Evolutionary conservation across 192 early-diverging fungal genomes (phyloP), one percentile per base, ranked within the genome.

Genomic region (Phycomyces blakesleeanus): DNA sequence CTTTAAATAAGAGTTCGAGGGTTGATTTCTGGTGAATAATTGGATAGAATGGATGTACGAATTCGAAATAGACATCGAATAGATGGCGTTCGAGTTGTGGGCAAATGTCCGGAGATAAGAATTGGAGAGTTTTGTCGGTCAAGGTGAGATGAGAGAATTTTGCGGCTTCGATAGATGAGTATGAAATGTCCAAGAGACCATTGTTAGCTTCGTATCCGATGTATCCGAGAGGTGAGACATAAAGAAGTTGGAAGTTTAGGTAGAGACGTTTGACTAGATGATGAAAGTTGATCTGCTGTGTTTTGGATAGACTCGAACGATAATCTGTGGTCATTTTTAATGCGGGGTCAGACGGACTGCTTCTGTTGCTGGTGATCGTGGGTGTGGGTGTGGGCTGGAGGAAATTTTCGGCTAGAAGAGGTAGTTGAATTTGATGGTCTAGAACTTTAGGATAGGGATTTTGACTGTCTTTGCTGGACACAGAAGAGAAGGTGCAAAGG

Each of bases 21-120:
- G 51, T 38, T 5, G 59, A 51, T 18, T 61, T 24, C 27, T 52
- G 50, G 8, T 50, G 34, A 29, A 61, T n/a, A 10, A 61, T 50
- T 22, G 59, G 59, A 51, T 61, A 61, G 21, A 47, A 42, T 34
- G 59, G 59, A 18, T 61, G 47, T 14, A 61, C 27, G 6, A 37
- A 21, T 51, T 61, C 59, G 51, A 61, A 61, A 61, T 61, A 61
- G 18, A 61, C 20, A 26, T 61, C 26, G 34, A 61, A 52, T 18
- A 61, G 29, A 27, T 50, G 24, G 29, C 27, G 37, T 7, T 61
- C 59, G 22, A 61, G 47, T 14, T 51, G n/a, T 18, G 27, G 20
- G 21, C 44, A 51, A 39, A 27, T 15, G 15, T 61, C 59, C 22
- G 22, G 34, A 15, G 16, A 41, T 14, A 41, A 24, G 24, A 24